Base-by-base conservation (phyloP, 495 filamentous ascomycete species). In the Penicillium robsamsonii region DNA sequence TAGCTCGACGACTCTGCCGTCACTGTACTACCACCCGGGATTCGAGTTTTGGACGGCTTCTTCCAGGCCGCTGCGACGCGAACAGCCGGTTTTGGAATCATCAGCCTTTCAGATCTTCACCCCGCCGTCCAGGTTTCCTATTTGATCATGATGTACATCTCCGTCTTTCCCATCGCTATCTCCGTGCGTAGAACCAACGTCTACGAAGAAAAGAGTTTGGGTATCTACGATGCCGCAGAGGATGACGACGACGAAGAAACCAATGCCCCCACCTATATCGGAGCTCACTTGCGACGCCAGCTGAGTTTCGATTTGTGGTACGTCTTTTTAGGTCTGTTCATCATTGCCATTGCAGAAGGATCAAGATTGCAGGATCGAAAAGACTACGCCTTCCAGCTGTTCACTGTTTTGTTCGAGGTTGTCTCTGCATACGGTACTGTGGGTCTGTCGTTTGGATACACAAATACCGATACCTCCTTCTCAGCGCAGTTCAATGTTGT, bases 81-180 rank as follows among this genome's bases (percentile, higher is more conserved):
- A 59, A 96, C 92, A 2, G 91, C 93, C 2, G 93, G 93, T 1
- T 96, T 96, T 63, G 77, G 87, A 7, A 87, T 88, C 45, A 81
- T 96, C 61, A 88, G 87, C 57, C 73, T 97, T 24, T 75, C 89
- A 6, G 70, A 76, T 0, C 78, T 97, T 13, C 93, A 97, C 63
- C 93, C 93, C 0, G 93, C 87, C 2, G 91, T 96, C 12, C 93
- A 97, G 65, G 89, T 94, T 4, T 96, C 91, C 17, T 97, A 96
- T 75, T 71, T 96, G 72, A 85, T 97, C 71, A 97, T 97, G 93
- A 97, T 97, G 93, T 97, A 97, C 70, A 97, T 97, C 58, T 96
- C 93, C 45, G 90, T 96, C 40, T 91, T 96, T 63, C 93, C 93
- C 25, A 93, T 97, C 62, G 93, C 93, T 58, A 96, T 97, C 55